phyloP scores from a whole-genome alignment of 306 rosid species.

The Fagus crenata region DNA sequence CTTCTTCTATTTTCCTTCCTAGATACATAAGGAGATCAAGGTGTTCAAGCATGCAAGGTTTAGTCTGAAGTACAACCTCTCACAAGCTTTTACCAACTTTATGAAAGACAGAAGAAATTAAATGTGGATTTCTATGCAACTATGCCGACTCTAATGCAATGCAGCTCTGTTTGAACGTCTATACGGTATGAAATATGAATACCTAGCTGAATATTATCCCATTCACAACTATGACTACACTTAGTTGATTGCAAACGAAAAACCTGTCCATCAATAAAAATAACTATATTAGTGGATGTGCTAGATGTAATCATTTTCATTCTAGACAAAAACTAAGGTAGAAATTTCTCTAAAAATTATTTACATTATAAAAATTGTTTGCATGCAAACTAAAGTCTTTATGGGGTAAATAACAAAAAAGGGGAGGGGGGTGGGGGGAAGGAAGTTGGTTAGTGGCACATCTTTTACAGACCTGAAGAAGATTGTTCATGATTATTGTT shows the following conservation, averaged over 20 bases:
- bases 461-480: constrained; percentile 48
- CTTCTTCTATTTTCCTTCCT: too few relatives aligned
- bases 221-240: background rate
- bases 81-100: background rate
- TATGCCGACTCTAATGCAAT: background rate
- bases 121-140: background rate
- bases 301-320: background rate
- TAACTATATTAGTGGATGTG: too few relatives aligned
- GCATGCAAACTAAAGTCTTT: too few relatives aligned
- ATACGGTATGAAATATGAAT: too few relatives aligned
- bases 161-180: background rate
- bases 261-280: background rate
- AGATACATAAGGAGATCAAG: too few relatives aligned
- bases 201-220: background rate
- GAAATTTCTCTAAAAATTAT: background rate
- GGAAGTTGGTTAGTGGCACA: background rate
- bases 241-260: background rate
- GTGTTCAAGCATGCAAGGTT: background rate
- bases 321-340: too few relatives aligned
- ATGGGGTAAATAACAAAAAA: background rate
- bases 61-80: background rate
- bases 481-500: constrained; percentile 60
- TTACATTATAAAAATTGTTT: too few relatives aligned
- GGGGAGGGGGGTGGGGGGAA: background rate
- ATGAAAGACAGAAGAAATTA: background rate